Evolutionary conservation across 805 yeast genomes (phyloP), one percentile per base, ranked within the genome.

Genomic region (Ogataea minuta): DNA sequence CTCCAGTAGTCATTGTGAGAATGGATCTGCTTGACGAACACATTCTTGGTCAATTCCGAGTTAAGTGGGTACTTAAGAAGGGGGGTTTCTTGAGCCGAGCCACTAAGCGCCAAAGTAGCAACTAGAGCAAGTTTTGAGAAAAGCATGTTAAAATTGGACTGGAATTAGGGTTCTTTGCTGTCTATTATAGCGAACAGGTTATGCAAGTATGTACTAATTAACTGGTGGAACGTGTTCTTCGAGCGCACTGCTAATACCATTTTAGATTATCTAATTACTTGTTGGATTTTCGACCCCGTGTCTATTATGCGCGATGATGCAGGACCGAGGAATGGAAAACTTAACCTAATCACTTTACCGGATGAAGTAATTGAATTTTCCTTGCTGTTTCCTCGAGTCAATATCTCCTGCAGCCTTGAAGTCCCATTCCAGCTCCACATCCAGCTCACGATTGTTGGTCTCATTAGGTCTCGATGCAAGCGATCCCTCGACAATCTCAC

Each of bases 401-500:
- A 36, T 41, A 11, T 43, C 45, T 16, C 64, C 62, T 33, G 65
- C 55, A 33, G 72, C 75, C 41, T 70, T 59, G 49, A 72, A 67
- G 25, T 67, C 66, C 81, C 81, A 86, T 20, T 63, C 67, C 44
- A 91, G 72, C 54, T 79, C 82, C 52, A 93, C 77, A 59, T 91
- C 97, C 54, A 91, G 68, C 56, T 93, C 96, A 66, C 99, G 77
- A 46, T 93, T 95, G 64, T 93, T 93, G 37, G 46, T 59, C 31
- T 60, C 63, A 62, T 85, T 89, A 41, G 98, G 98, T 56, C 80
- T 72, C 47, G 86, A 81, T 9, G 83, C 76, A 43, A 93, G 67
- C 21, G 68, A 67, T 31, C 98, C 93, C 43, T 74, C 73, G 49
- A 95, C 70, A 28, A 62, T 57, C 55, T 93, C 99, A 42, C 91